phyloP scores from a whole-genome alignment of 805 yeast genomes.

The Ogataea paraovalis region DNA sequence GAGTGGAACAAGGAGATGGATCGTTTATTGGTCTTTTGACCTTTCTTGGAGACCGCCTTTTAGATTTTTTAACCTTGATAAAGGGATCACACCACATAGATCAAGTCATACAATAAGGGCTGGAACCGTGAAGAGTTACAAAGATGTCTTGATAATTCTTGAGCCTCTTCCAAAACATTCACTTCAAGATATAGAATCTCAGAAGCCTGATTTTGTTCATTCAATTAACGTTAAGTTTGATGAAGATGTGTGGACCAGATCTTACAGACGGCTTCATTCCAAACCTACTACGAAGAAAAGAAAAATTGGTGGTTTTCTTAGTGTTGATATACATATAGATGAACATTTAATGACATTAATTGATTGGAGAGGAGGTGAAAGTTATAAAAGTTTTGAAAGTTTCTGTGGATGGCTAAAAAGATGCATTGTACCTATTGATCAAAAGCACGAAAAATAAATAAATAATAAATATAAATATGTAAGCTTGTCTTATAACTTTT shows the following conservation, averaged over 20 bases:
- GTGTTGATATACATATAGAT: conserved; percentile 6
- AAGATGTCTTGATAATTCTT: background rate
- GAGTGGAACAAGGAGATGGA: conserved; percentile 34
- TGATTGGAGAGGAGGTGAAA: conserved; percentile 25
- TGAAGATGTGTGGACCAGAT: background rate
- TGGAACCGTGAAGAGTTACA: background rate
- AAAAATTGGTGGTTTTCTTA: conserved; percentile 7
- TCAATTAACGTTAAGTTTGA: background rate
- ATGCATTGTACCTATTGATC: background rate
- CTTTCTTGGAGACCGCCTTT: conserved; percentile 8
- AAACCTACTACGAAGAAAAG: background rate
- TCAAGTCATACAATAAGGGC: background rate
- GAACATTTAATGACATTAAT: background rate
- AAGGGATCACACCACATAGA: background rate
- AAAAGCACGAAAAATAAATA: background rate
- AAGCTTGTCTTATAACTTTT: conserved; percentile 37
- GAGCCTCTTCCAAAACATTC: background rate
- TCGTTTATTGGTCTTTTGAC: conserved; percentile 35
- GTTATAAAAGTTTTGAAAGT: conserved; percentile 28
- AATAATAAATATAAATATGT: background rate
- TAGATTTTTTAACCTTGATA: conserved; percentile 8
- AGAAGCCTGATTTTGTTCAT: background rate
- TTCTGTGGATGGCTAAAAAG: conserved; percentile 23
- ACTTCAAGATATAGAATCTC: background rate
- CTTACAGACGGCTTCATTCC: background rate